Conservation (phyloP, 78 protist species). For the Tieghemostelium lacteum region DNA sequence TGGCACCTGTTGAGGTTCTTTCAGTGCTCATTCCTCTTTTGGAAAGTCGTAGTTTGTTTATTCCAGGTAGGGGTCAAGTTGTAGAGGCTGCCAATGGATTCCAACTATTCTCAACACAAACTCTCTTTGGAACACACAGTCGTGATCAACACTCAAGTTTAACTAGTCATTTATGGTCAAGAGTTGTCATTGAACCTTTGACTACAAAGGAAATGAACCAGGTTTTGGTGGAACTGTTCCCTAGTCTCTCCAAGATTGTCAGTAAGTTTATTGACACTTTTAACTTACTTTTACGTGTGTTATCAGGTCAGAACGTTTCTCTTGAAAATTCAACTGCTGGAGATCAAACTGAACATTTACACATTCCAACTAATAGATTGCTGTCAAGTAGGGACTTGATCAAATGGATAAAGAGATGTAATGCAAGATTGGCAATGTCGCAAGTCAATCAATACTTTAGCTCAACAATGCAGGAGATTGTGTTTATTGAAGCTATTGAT, state of each 20-base stretch:
- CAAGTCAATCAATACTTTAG: conserved; percentile 16
- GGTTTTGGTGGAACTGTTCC: conserved; percentile 56
- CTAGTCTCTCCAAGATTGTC: conserved; percentile 55
- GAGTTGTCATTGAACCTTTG: conserved; percentile 53
- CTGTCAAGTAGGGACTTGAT: conserved; percentile 87
- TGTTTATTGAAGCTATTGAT: conserved; percentile 87
- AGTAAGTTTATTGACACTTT: conserved; percentile 79
- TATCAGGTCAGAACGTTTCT: background rate
- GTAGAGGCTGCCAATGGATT: conserved; percentile 91
- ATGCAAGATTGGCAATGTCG: conserved; percentile 9
- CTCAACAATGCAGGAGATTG: conserved; percentile 59
- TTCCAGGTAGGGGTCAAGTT: conserved; percentile 89
- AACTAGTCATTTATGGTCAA: conserved; percentile 73
- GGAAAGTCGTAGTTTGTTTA: conserved; percentile 81
- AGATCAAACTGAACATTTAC: background rate
- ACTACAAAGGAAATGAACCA: conserved; percentile 45
- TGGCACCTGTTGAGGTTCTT: conserved; percentile 93
- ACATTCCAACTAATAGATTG: conserved; percentile 29
- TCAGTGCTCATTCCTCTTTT: conserved; percentile 91
- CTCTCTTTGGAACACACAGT: conserved; percentile 57
- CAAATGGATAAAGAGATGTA: conserved; percentile 86
- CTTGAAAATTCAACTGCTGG: background rate
- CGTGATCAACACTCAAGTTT: conserved; percentile 67
- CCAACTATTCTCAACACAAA: conserved; percentile 94
- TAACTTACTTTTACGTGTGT: conserved; percentile 18